These are phyloP conservation scores for Aspergillus baeticus DNA, from an alignment of 495 filamentous ascomycete genomes.

Conservation along the genomic window DNA sequence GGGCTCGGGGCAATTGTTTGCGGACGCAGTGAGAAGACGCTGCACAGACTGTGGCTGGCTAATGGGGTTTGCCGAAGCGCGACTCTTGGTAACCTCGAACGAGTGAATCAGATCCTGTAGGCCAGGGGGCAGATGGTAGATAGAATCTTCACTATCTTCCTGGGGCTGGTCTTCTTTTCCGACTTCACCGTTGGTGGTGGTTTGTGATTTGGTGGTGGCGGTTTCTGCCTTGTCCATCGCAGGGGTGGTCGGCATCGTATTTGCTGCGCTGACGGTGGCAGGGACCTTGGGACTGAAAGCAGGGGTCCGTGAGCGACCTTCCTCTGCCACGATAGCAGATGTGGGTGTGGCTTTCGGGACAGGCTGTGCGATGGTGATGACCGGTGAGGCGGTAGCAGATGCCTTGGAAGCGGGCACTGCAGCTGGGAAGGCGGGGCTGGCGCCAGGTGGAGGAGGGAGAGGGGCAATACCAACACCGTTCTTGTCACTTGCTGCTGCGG, in stretches of 20 bases:
- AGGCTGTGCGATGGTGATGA: slow-evolving; percentile 53
- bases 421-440: slow-evolving; percentile 44
- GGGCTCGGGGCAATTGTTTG: slow-evolving; percentile 67
- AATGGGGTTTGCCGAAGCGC: slow-evolving; percentile 40
- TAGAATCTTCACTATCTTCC: slow-evolving; percentile 67
- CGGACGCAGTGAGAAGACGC: slow-evolving; percentile 69
- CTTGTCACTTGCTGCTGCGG: slow-evolving; percentile 90
- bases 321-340: slow-evolving; percentile 35
- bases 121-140: slow-evolving; percentile 90
- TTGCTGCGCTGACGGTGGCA: slow-evolving; percentile 26
- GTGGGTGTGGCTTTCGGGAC: slow-evolving; percentile 41
- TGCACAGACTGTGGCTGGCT: slow-evolving; percentile 62
- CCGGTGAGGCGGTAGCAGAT: slow-evolving; percentile 54
- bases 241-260: slow-evolving; percentile 41
- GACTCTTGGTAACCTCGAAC: slow-evolving; percentile 79
- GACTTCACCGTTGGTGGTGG: slow-evolving; percentile 34
- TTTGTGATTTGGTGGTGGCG: slow-evolving; percentile 21
- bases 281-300: slow-evolving; percentile 36
- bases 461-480: slow-evolving; percentile 85
- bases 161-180: slow-evolving; percentile 36
- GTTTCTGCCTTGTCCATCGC: slow-evolving; percentile 44
- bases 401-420: slow-evolving; percentile 44
- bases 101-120: slow-evolving; percentile 88
- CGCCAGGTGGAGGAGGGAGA: slow-evolving; percentile 81
- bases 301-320: slow-evolving; percentile 51